Percentiles rank a stretch among this genome's conserved stretches.
Conservation (phyloP, 2,329 filamentous ascomycete species). For the Pseudogymnoascus destructans region DNA sequence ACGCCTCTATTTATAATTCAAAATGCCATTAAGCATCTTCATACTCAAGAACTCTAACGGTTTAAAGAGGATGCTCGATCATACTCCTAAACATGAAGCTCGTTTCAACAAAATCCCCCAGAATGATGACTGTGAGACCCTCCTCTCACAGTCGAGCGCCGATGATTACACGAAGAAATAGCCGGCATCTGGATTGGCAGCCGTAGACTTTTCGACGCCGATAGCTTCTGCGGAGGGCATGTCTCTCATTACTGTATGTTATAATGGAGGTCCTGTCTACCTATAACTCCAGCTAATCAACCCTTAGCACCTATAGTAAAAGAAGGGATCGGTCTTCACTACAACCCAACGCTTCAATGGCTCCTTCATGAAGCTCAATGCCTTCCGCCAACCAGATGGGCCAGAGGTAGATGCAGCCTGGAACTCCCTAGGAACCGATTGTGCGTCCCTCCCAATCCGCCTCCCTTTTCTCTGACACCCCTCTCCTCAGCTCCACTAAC, state of each 20-base stretch:
- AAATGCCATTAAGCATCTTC: not conserved
- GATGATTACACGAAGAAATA: not conserved
- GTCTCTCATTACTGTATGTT: not conserved
- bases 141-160: not conserved
- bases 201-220: not conserved
- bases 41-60: not conserved
- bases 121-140: not conserved
- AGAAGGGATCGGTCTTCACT: not conserved
- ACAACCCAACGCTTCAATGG: slow-evolving; percentile 29
- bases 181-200: not conserved
- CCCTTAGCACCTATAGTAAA: not conserved
- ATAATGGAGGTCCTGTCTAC: not conserved
- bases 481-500: slow-evolving; percentile 5
- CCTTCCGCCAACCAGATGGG: slow-evolving; percentile 34
- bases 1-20: not conserved
- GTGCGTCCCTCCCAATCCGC: slow-evolving; percentile 25
- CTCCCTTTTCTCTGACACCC: not conserved
- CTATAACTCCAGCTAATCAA: not conserved
- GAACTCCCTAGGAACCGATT: slow-evolving; percentile 36
- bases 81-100: not conserved
- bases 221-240: not conserved
- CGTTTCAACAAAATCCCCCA: not conserved
- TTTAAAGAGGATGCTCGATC: not conserved
- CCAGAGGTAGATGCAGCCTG: slow-evolving; percentile 41
- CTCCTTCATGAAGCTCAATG: slow-evolving; percentile 37